A percentile compares a stretch with the other conserved stretches of the same genome.
Evolutionary conservation across 495 filamentous ascomycete species (phyloP).

Genomic region (Pseudoneurospora amorphoporcata): DNA sequence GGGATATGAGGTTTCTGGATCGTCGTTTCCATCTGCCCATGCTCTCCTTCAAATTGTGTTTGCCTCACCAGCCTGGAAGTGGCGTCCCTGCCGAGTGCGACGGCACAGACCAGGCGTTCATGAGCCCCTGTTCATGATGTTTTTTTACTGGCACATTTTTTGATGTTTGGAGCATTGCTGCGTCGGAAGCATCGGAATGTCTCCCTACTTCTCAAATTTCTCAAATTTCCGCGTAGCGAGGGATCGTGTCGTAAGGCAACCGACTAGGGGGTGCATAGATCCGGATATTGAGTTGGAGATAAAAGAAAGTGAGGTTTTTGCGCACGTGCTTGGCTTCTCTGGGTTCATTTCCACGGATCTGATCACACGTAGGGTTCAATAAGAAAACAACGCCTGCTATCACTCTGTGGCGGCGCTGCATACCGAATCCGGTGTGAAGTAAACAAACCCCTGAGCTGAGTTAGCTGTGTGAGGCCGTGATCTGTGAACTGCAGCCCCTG

Average conservation of each 20-base stretch:
- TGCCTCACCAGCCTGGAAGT: not conserved
- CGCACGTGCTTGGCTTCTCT: not conserved
- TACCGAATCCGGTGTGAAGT: not conserved
- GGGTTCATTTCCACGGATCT: not conserved
- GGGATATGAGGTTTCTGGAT: not conserved
- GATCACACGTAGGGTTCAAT: not conserved
- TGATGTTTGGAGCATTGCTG: not conserved
- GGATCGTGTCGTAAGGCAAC: not conserved
- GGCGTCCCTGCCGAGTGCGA: not conserved
- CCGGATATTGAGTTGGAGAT: not conserved
- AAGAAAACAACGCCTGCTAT: not conserved
- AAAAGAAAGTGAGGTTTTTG: not conserved
- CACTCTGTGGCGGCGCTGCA: not conserved
- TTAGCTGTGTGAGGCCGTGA: not conserved
- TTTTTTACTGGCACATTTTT: not conserved
- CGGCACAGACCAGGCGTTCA: not conserved
- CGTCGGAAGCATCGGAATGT: not conserved
- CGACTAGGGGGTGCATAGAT: not conserved
- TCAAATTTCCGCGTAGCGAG: not conserved
- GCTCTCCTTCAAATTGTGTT: not conserved
- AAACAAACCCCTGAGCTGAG: not conserved
- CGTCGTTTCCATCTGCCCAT: not conserved
- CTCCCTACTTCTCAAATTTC: not conserved
- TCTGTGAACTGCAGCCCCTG: not conserved
- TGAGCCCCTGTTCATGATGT: not conserved